These are phyloP conservation scores for Rhizopus sp. DNA, from an alignment of 371 early-diverging fungal genomes.

Conservation along the genomic window DNA sequence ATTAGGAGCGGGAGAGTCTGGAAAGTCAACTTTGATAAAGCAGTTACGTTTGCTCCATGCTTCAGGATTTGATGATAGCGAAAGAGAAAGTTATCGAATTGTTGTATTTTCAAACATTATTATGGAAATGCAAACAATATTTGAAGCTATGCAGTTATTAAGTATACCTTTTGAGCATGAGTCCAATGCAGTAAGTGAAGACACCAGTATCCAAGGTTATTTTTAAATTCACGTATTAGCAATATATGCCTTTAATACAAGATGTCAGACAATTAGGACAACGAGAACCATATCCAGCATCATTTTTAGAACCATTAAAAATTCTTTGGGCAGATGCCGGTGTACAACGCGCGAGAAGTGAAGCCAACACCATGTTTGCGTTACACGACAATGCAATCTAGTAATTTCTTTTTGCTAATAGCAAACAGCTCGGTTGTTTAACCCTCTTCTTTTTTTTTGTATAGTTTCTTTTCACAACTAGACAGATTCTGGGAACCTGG, in stretches of 20 bases:
- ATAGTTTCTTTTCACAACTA: constrained; percentile 15
- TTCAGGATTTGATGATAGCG: constrained; percentile 79
- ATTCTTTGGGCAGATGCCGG: constrained; percentile 78
- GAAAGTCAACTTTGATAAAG: constrained; percentile 90
- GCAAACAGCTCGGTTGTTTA: not conserved
- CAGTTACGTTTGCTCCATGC: constrained; percentile 94
- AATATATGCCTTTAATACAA: constrained; percentile 28
- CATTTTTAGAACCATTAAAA: constrained; percentile 74
- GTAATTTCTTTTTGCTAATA: constrained; percentile 33
- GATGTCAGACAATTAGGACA: constrained; percentile 41
- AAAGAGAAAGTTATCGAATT: constrained; percentile 71
- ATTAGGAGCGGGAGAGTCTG: constrained; percentile 91
- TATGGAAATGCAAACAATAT: constrained; percentile 65
- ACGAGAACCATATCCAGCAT: constrained; percentile 64
- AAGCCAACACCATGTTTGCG: constrained; percentile 73
- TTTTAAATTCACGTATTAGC: constrained; percentile 13
- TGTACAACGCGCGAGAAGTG: constrained; percentile 65
- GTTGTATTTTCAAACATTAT: constrained; percentile 81
- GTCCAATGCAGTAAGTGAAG: constrained; percentile 4
- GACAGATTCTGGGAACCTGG: constrained; percentile 10
- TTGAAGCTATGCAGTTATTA: constrained; percentile 56
- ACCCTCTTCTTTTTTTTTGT: not conserved
- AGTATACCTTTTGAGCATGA: constrained; percentile 16
- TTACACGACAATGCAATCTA: constrained; percentile 78
- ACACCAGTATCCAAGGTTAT: not conserved